Evolutionary conservation across 148 eudicot genomes (phyloP), one percentile per base, ranked within the genome.

Genomic region (Cornus kousa): DNA sequence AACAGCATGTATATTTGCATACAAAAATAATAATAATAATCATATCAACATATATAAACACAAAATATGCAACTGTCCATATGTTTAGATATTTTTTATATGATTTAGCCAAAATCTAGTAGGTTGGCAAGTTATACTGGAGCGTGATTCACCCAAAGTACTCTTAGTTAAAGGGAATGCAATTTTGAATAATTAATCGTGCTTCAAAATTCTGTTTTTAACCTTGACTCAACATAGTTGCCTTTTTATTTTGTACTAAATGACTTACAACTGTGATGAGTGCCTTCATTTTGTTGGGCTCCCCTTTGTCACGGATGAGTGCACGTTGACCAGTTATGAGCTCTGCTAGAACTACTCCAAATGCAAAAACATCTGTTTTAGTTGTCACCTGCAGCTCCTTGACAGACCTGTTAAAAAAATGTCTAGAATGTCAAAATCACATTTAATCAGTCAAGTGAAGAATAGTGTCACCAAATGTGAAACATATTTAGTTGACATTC

Each of bases 251-350:
- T 37, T 74, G 19, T 23, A 40, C 37, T 33, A 48, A 19, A 0
- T 74, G 35, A 78, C 90, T 87, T 85, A 87, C 90, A 37, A 87
- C 57, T 74, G 90, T 83, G 81, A 85, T 83, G 68, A 87, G 82
- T 69, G 90, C 83, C 77, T 82, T 87, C 79, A 81, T 85, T 65
- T 80, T 87, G 43, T 68, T 81, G 24, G 88, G 81, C 48, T 85
- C 88, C 20, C 75, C 37, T 70, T 76, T 85, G 70, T 83, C 88
- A 37, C 90, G 86, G 40, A 81, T 71, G 40, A 87, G 88, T 64
- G 90, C 90, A n/a, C 90, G 86, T 62, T 74, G 79, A 17, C 90
- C 90, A 3, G 90, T 87, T 73, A 85, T 85, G 19, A 87, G 90
- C 77, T 87, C 90, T 28, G 88, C 88, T 75, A 87, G 75, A 65